Conservation (phyloP, 2,329 filamentous ascomycete species). For the Botrytis galanthina region DNA sequence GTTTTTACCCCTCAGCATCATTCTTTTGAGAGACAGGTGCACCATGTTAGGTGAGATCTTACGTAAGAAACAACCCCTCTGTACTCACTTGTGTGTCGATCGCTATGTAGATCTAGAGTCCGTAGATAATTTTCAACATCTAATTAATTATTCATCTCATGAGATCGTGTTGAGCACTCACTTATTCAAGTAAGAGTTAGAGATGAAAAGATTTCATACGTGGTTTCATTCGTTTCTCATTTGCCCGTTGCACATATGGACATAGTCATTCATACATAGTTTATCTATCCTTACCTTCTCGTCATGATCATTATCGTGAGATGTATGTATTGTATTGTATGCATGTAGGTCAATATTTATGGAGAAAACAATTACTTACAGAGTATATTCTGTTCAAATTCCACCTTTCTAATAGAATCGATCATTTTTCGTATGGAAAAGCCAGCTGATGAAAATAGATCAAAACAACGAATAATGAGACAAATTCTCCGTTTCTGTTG, state of each 20-base stretch:
- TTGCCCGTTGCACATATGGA: background rate
- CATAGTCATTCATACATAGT: background rate
- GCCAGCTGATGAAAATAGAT: background rate
- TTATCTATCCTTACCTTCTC: background rate
- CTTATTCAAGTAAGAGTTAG: background rate
- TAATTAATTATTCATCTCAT: background rate
- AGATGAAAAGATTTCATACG: background rate
- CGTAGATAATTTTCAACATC: background rate
- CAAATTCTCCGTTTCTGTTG: background rate
- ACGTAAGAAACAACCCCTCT: background rate
- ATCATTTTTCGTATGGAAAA: background rate
- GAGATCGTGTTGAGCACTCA: background rate
- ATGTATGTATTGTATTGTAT: background rate
- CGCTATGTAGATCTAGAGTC: background rate
- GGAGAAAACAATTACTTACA: background rate
- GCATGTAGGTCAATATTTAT: background rate
- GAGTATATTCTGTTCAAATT: background rate
- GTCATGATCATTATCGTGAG: background rate
- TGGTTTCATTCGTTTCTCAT: background rate
- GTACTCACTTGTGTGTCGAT: background rate
- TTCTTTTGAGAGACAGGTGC: background rate
- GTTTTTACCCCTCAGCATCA: background rate
- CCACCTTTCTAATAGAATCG: background rate
- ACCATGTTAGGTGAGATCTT: no score
- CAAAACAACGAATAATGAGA: constrained; percentile 6